A percentile compares a stretch with the other conserved stretches of the same genome.
Evolutionary conservation across 2,329 filamentous ascomycete species (phyloP).

Genomic region (Amauroascus verrucosus): DNA sequence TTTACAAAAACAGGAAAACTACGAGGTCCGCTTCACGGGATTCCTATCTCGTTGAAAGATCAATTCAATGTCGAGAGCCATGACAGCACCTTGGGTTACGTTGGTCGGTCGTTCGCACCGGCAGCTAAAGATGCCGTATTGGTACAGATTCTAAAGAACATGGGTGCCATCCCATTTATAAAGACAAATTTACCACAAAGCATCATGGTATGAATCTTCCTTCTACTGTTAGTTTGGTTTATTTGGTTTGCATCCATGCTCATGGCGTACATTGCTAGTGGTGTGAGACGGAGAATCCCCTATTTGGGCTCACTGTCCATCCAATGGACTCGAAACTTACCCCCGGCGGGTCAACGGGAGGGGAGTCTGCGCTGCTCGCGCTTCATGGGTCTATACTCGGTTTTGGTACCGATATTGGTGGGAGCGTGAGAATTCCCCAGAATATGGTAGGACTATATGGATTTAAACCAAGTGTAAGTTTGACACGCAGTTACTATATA

Average conservation of each 20-base stretch:
- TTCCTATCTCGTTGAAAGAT: constrained; percentile 25
- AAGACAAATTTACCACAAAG: constrained; percentile 52
- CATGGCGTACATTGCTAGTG: constrained; percentile 30
- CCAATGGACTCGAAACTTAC: constrained; percentile 55
- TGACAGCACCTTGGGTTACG: constrained; percentile 16
- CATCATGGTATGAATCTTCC: constrained; percentile 44
- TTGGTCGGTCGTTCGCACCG: constrained; percentile 12
- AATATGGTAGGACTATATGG: constrained; percentile 45
- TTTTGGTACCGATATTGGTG: constrained; percentile 55
- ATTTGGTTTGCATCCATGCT: no score
- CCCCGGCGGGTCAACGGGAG: constrained; percentile 56
- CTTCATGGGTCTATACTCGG: constrained; percentile 51
- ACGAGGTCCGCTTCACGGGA: constrained; percentile 25
- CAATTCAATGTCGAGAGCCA: constrained; percentile 15
- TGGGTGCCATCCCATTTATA: constrained; percentile 47
- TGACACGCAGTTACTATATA: background rate
- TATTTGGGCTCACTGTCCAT: constrained; percentile 51
- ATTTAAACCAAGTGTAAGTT: constrained; percentile 27
- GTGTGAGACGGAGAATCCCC: constrained; percentile 47
- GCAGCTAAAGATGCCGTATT: constrained; percentile 10
- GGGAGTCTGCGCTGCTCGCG: constrained; percentile 53
- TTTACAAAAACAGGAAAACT: constrained; percentile 29
- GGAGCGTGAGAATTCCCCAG: constrained; percentile 39
- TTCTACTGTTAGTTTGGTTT: background rate
- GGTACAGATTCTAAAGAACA: constrained; percentile 13